Base-by-base conservation (phyloP, 495 filamentous ascomycete species). In the Cenococcum geophilum region DNA sequence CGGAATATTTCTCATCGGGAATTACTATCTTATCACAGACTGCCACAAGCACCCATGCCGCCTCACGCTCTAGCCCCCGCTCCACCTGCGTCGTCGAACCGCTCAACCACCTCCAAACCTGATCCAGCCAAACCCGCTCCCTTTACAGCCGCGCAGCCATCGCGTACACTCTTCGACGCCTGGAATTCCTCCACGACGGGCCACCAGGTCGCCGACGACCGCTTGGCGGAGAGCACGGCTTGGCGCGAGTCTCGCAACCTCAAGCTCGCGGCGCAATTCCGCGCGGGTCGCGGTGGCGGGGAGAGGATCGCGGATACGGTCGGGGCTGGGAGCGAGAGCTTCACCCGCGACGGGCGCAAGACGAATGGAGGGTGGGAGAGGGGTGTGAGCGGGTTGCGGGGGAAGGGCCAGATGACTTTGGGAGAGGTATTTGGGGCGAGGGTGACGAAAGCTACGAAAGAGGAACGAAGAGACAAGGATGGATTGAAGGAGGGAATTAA, bases 101-200 rank as follows among this genome's bases (percentile, higher is more conserved):
- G 40, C 40, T 45, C 49, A 16, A 5, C 49, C 14, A 9, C 49
- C 49, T 52, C 21, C 18, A 52, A 25, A 45, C 59, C 20, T 34
- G 21, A 25, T 25, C 51, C 8, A 21, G 34, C 20, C 37, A 22
- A 49, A 45, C 51, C 35, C n/a, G 11, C 32, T n/a, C 4, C n/a
- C 67, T 57, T 34, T 71, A 59, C 67, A 57, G 81, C 82, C 54
- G 78, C 83, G 10, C 64, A 78, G 43, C 80, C 78, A 11, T 68
- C 74, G 65, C 76, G 78, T 66, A 73, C 74, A 47, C 66, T 73
- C 62, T 92, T 89, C 72, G 90, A 95, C 69, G 77, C 87, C 35
- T 96, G 88, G 88, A 91, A 90, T 73, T 86, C 87, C 21, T 82
- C 82, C 16, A 83, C 86, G 0, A 86, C 88, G 5, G 91, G 91